Evolutionary conservation across 345 rosid species (phyloP).

Genomic region (Tarenaya hassleriana): DNA sequence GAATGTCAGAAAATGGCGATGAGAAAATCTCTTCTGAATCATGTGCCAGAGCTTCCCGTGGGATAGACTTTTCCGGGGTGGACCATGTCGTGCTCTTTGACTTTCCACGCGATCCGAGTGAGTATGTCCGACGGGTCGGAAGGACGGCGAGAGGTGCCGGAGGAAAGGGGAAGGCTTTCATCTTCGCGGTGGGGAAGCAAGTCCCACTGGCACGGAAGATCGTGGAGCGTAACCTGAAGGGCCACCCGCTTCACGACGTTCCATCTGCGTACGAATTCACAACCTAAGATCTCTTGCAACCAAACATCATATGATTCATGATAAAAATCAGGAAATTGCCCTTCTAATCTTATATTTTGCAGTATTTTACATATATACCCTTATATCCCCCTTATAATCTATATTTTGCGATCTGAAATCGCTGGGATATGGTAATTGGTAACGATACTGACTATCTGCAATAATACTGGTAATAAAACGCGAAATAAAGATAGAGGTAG

Average conservation of each 20-base stretch:
- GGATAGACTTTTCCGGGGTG: conserved; percentile 75
- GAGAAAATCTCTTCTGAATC: background rate
- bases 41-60: conserved; percentile 77
- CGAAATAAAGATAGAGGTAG: no score
- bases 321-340: no score
- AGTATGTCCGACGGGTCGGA: conserved; percentile 90
- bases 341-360: no score
- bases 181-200: conserved; percentile 88
- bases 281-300: no score
- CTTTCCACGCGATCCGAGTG: conserved; percentile 89
- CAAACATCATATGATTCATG: no score
- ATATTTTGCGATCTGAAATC: no score
- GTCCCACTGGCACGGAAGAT: conserved; percentile 61
- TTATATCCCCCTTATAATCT: no score
- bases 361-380: no score
- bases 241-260: conserved; percentile 88
- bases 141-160: conserved; percentile 92
- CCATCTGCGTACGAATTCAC: conserved; percentile 67
- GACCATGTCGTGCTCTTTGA: conserved; percentile 83
- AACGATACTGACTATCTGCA: no score
- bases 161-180: conserved; percentile 81
- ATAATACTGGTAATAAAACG: no score
- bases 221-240: conserved; percentile 71
- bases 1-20: conserved; percentile 5
- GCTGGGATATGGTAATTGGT: no score